phyloP scores from a whole-genome alignment of 805 yeast genomes.

The Schizosaccharomyces lindneri region DNA sequence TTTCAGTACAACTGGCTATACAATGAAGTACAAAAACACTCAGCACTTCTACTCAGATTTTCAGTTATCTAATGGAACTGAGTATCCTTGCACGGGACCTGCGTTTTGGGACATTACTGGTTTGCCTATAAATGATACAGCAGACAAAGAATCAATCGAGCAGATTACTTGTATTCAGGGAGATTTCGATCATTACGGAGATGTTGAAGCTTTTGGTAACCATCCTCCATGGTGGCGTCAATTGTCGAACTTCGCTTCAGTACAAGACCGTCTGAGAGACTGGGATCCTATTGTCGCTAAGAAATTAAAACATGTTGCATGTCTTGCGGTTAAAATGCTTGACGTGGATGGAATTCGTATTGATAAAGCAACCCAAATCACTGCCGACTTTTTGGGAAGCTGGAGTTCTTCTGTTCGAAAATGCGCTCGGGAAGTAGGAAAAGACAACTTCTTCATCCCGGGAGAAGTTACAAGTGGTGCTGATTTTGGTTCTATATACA shows the following conservation, averaged over 20 bases:
- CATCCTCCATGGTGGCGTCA: constrained; percentile 1
- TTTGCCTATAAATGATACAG: neutral
- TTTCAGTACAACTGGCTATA: neutral
- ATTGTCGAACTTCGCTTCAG: constrained; percentile 1
- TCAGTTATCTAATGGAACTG: neutral
- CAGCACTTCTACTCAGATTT: neutral
- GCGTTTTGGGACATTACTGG: neutral
- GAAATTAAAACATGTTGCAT: neutral
- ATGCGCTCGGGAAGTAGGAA: neutral
- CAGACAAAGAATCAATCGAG: neutral
- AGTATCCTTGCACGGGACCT: neutral
- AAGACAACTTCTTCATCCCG: neutral
- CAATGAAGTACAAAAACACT: neutral
- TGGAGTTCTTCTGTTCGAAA: neutral
- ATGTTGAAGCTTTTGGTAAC: constrained; percentile 1
- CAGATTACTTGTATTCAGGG: neutral
- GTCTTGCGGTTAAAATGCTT: neutral
- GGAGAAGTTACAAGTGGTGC: neutral
- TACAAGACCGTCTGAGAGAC: constrained; percentile 1
- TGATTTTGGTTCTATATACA: neutral
- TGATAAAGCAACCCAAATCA: constrained; percentile 1
- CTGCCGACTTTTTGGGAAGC: neutral
- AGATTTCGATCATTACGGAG: constrained; percentile 1
- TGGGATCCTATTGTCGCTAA: neutral
- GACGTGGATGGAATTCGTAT: constrained; percentile 1